Conservation (phyloP, 768 basidiomycete genomes). For the Mycena alexandri region DNA sequence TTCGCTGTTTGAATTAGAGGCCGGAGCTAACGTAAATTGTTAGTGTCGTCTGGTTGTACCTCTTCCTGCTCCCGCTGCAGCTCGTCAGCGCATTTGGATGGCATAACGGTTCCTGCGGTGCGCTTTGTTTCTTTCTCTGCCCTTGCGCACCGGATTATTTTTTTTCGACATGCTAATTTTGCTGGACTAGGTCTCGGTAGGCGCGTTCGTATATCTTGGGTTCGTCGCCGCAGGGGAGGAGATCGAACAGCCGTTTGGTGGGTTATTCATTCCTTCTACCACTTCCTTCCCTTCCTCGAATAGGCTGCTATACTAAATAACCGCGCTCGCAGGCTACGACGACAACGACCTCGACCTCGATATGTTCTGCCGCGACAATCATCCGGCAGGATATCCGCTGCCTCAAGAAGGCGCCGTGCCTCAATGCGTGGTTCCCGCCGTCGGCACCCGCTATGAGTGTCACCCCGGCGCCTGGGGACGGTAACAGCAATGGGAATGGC, state of each 20-base stretch:
- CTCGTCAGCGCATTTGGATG: constrained; percentile 71
- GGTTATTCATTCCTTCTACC: constrained; percentile 36
- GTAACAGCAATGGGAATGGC: too few species aligned
- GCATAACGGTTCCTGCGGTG: constrained; percentile 71
- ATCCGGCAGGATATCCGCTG: constrained; percentile 67
- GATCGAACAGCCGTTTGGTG: constrained; percentile 78
- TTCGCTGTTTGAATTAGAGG: too few species aligned
- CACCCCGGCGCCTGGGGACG: too few species aligned
- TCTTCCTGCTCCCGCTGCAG: constrained; percentile 85
- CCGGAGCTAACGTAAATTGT: too few species aligned
- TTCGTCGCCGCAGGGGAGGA: constrained; percentile 82
- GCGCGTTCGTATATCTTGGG: constrained; percentile 78
- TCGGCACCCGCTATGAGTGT: background rate
- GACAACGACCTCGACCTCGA: constrained; percentile 79
- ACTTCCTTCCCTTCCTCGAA: too few species aligned
- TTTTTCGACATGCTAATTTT: background rate
- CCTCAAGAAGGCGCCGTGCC: constrained; percentile 61
- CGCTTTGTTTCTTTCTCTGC: too few species aligned
- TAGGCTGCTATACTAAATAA: too few species aligned
- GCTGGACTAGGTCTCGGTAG: constrained; percentile 58
- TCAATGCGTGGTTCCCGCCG: constrained; percentile 54
- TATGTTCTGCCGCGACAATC: constrained; percentile 70
- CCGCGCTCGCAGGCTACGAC: constrained; percentile 62
- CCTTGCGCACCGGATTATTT: too few species aligned
- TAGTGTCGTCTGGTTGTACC: constrained; percentile 78